Evolutionary conservation across 257 asterid species (phyloP), one percentile per base, ranked within the genome.

Genomic region (Schizonepeta tenuifolia): DNA sequence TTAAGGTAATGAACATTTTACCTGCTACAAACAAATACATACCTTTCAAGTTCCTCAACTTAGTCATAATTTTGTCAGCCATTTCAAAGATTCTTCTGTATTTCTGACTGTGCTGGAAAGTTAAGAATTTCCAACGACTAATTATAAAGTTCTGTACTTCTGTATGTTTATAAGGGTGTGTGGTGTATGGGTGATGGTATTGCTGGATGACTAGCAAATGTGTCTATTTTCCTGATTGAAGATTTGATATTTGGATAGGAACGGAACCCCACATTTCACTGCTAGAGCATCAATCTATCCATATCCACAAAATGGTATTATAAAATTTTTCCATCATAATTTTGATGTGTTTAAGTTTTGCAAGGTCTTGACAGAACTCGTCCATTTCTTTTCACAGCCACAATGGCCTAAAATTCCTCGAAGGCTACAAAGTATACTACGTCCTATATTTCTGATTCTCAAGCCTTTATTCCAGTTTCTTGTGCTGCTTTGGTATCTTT

Each of bases 401-500:
- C 97, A 88, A 67, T 86, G 95, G 93, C 96, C 93, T 26, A 62
- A 90, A 62, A 47, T 82, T 41, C 91, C 89, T 76, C 88, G 67
- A 75, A 81, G 81, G 75, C 79, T 94, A 62, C 90, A 90, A 3
- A 87, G 75, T 81, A 83, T 91, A 33, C 87, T 94, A 70, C 97
- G 84, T 40, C 97, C 97, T 65, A 61, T 94, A 28, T 65, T 94
- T 73, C 96, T 94, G 67, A 79, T 89, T 71, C 68, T 89, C 72
- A 94, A 94, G 88, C 82, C 99, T 41, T 53, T 94, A 60, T 67
- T 91, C 78, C 97, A 94, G 84, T 88, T 91, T 80, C 78, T 90
- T 71, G 72, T 83, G 89, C 96, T 94, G 79, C 88, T 94, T 71
- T 94, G 97, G 96, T 91, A 94, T 80, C 90, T 94, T 55, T 91